Percentiles rank a stretch among this genome's conserved stretches.
phyloP scores from a whole-genome alignment of 192 early-diverging fungal genomes.

The Coemansia guatemalensis region DNA sequence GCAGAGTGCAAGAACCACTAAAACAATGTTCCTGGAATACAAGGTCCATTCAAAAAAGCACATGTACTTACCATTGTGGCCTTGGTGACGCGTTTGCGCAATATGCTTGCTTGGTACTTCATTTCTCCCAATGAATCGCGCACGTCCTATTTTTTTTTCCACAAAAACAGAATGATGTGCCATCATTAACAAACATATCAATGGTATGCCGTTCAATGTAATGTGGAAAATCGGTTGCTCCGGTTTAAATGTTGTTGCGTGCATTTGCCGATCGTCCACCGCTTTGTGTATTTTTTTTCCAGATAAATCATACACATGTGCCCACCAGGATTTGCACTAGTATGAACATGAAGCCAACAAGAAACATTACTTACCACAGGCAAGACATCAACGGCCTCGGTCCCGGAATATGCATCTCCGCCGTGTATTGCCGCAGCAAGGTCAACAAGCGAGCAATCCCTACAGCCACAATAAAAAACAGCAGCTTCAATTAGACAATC shows the following conservation, averaged over 20 bases:
- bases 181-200: neutral
- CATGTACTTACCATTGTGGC: slow-evolving; percentile 44
- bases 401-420: slow-evolving; percentile 27
- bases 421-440: slow-evolving; percentile 38
- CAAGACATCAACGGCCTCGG: slow-evolving; percentile 32
- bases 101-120: slow-evolving; percentile 37
- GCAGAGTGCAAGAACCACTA: neutral
- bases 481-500: neutral
- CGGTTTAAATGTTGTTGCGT: neutral
- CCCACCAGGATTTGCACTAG: neutral
- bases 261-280: slow-evolving; percentile 1
- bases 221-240: neutral
- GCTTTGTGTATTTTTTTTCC: neutral
- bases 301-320: neutral
- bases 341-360: neutral
- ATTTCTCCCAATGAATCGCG: slow-evolving; percentile 40
- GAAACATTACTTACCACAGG: slow-evolving; percentile 27
- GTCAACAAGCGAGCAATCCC: slow-evolving; percentile 24
- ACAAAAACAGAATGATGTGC: neutral
- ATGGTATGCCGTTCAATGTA: no score
- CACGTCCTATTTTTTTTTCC: slow-evolving; percentile 32
- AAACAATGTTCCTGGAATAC: neutral
- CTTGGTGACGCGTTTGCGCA: slow-evolving; percentile 49
- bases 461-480: slow-evolving; percentile 13
- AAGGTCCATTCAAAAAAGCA: neutral